A percentile compares a stretch with the other conserved stretches of the same genome.
Conservation (phyloP, 2,329 filamentous ascomycete species). For the Fusarium albosuccineum region DNA sequence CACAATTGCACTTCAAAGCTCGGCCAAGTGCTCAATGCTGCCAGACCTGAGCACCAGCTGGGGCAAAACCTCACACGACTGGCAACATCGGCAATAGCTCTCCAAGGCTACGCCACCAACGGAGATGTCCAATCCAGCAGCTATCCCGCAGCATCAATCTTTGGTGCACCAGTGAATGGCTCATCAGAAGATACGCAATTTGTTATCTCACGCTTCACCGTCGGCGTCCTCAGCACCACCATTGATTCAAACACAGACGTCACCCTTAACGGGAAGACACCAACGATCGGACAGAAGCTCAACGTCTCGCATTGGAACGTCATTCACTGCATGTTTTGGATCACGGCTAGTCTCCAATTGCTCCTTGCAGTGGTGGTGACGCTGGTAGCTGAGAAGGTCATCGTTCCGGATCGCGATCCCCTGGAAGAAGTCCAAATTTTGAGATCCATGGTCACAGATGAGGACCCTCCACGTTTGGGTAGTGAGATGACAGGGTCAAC, state of each 20-base stretch:
- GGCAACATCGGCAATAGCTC: conserved; percentile 25
- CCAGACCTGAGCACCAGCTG: conserved; percentile 10
- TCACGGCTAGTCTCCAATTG: conserved; percentile 7
- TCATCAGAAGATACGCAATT: neutral
- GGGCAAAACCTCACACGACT: conserved; percentile 8
- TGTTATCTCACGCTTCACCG: conserved; percentile 15
- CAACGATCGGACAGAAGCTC: conserved; percentile 8
- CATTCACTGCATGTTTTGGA: neutral
- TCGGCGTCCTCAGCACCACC: neutral
- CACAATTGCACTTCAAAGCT: conserved; percentile 31
- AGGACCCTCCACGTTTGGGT: neutral
- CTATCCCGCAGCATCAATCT: neutral
- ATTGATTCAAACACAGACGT: conserved; percentile 9
- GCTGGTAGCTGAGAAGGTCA: conserved; percentile 3
- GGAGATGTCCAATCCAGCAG: conserved; percentile 1
- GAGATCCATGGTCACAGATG: conserved; percentile 3
- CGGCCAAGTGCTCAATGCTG: conserved; percentile 9
- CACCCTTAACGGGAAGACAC: neutral
- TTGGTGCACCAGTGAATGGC: neutral
- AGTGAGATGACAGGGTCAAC: neutral
- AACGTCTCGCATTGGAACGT: conserved; percentile 9
- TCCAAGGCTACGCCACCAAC: conserved; percentile 18
- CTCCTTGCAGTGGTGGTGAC: conserved; percentile 15
- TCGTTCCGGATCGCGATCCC: conserved; percentile 5
- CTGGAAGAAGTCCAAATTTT: conserved; percentile 12